Evolutionary conservation across 176 grass and related monocot genomes (phyloP).

Genomic region (Carex pumila): DNA sequence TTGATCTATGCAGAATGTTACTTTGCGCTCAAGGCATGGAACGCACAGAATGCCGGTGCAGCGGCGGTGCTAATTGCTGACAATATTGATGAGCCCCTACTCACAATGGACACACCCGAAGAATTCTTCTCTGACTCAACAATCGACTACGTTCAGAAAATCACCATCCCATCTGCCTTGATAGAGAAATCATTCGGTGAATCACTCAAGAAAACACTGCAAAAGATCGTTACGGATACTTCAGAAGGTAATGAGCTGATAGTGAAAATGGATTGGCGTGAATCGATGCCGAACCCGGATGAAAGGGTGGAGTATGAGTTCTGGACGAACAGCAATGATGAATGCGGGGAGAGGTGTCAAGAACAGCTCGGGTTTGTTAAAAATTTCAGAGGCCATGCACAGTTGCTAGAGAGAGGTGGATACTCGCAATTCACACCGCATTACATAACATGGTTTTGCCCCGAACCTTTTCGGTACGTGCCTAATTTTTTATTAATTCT

Average conservation of each 20-base stretch:
- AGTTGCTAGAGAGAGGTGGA: constrained; percentile 66
- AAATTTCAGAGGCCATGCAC: constrained; percentile 73
- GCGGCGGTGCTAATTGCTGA: constrained; percentile 74
- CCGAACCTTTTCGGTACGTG: constrained; percentile 38
- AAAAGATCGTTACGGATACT: not conserved
- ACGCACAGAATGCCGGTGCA: constrained; percentile 79
- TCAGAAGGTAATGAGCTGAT: constrained; percentile 48
- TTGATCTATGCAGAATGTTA: constrained; percentile 52
- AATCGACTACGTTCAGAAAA: constrained; percentile 53
- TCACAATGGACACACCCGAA: constrained; percentile 90
- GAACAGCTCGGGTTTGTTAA: constrained; percentile 65
- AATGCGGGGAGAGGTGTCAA: constrained; percentile 68
- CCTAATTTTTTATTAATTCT: no score
- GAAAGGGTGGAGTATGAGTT: constrained; percentile 95
- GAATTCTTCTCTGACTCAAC: constrained; percentile 7
- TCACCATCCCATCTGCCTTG: constrained; percentile 83
- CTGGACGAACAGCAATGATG: constrained; percentile 99
- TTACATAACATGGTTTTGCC: constrained; percentile 98
- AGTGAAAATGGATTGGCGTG: constrained; percentile 78
- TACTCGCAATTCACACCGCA: constrained; percentile 82
- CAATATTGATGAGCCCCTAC: constrained; percentile 67
- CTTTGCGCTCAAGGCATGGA: constrained; percentile 95
- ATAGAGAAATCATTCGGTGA: constrained; percentile 59
- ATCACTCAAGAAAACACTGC: constrained; percentile 41
- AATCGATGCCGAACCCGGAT: constrained; percentile 94